Base-by-base conservation (phyloP, 768 basidiomycete genomes). In the Asterophora lycoperdoides region DNA sequence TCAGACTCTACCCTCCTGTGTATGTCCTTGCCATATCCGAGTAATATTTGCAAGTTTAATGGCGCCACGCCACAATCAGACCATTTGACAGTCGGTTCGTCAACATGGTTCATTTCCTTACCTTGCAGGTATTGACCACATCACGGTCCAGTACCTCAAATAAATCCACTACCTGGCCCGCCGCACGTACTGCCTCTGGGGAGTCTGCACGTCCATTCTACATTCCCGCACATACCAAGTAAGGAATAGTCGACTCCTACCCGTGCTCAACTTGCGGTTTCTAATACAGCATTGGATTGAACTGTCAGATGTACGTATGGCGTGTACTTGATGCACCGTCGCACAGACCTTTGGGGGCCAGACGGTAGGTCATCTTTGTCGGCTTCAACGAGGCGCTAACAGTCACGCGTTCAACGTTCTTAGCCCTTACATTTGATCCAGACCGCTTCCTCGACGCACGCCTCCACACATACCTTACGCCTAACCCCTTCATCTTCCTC, bases 401-500 rank as follows among this genome's bases (percentile, higher is more conserved):
- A n/a, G n/a, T n/a, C n/a, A n/a, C 8, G 40, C 7, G 18, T 10
- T 43, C 9, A 11, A 9, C 38, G n/a, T 14, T n/a, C 19, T 5
- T 41, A 82, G 81, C 81, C n/a, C 60, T 74, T 3, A 54, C 65
- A 48, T 87, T 85, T 53, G 84, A 86, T 57, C 84, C 84, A 0
- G 79, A 84, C 51, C 72, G 84, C 1, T 86, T 84, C 71, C 60
- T 86, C 34, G 84, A 86, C 51, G 76, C 78, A 26, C 70, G 83
- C 3, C 44, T 82, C 35, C 67, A 72, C 4, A 81, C 77, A 52
- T 80, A 83, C 53, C 58, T 81, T 51, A 74, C 69, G 0, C 70
- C 74, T 5, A 81, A 81, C 53, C 80, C 81, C 0, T 81, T 75
- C 68, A 76, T 78, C 33, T 80, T 78, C 60, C 57, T 78, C 11